Base-by-base conservation (phyloP, 2,329 filamentous ascomycete species). In the Parastagonospora avenae region DNA sequence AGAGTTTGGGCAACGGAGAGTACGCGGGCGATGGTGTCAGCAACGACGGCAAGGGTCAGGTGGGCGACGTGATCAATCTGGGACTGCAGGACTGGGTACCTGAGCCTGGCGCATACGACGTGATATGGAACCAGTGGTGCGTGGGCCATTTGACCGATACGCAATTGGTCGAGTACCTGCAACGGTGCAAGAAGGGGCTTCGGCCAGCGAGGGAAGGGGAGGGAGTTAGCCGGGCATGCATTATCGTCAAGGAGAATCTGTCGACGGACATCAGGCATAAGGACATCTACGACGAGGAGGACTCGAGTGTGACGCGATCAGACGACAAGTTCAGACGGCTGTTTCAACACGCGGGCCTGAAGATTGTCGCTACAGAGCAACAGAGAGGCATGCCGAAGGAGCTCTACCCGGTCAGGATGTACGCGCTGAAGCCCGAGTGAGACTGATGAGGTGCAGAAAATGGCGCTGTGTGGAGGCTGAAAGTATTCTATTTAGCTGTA, bases 101-200 rank as follows among this genome's bases (percentile, higher is more conserved):
- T 6, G 63, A 68, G 15, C 19, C 46, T 4, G 65, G 63, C 8
- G 70, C 75, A 42, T 97, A 97, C 73, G 88, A 92, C 68, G 72
- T 96, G 39, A 85, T 97, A 54, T 96, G 91, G 90, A 88, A 84
- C 45, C 92, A 97, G 73, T 96, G 92, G 92, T 97, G 92, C 72
- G 74, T 93, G 7, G 89, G 90, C 19, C 88, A 97, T 71, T 77
- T 96, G 47, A 91, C 84, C 0, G 91, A 96, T 68, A 74, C 74
- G 7, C 85, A 95, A 70, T 70, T 97, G 4, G 78, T 89, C 1
- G 76, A 76, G 2, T 96, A 87, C 64, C 74, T 97, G 12, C 62
- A 76, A 48, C 79, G 84, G 24, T 90, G 90, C 68, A 81, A 80
- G 41, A 61, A 72, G 0, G 78, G 77, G 0, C 63, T 88, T 16